Evolutionary conservation across 768 basidiomycete species (phyloP).

Genomic region (Xerocomellus amylosporus): DNA sequence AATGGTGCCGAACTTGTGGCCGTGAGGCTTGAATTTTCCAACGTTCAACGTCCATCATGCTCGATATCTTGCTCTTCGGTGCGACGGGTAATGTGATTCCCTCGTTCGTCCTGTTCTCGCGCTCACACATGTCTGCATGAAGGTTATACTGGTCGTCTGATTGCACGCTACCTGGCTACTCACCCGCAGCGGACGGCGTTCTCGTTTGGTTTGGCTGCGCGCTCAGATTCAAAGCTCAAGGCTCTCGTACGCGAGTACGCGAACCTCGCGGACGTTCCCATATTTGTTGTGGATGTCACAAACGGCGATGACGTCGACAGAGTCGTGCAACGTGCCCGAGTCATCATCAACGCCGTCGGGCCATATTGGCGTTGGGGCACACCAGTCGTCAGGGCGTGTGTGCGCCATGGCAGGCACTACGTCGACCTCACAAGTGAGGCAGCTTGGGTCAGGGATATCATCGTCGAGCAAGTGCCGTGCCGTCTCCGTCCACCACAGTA

Average conservation of each 20-base stretch:
- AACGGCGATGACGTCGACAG: slow-evolving; percentile 50
- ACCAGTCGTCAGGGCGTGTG: slow-evolving; percentile 79
- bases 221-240: slow-evolving; percentile 62
- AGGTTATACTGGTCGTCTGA: slow-evolving; percentile 71
- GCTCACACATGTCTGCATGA: slow-evolving; percentile 10
- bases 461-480: slow-evolving; percentile 45
- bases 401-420: slow-evolving; percentile 72
- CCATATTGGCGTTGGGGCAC: slow-evolving; percentile 73
- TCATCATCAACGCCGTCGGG: slow-evolving; percentile 77
- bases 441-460: slow-evolving; percentile 62
- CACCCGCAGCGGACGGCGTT: slow-evolving; percentile 62
- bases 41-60: slow-evolving; percentile 29
- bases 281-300: slow-evolving; percentile 59
- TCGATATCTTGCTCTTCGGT: slow-evolving; percentile 67
- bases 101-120: slow-evolving; percentile 1
- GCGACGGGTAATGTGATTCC: slow-evolving; percentile 48
- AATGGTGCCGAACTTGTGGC: slow-evolving; percentile 5
- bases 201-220: slow-evolving; percentile 66
- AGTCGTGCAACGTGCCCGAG: slow-evolving; percentile 54
- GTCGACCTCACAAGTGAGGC: slow-evolving; percentile 81
- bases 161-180: slow-evolving; percentile 59
- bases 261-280: slow-evolving; percentile 40
- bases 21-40: slow-evolving; percentile 5
- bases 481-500: slow-evolving; percentile 3
- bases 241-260: slow-evolving; percentile 45